phyloP scores from a whole-genome alignment of 352 stramenopile genomes.

The Pythium aphanidermatum region DNA sequence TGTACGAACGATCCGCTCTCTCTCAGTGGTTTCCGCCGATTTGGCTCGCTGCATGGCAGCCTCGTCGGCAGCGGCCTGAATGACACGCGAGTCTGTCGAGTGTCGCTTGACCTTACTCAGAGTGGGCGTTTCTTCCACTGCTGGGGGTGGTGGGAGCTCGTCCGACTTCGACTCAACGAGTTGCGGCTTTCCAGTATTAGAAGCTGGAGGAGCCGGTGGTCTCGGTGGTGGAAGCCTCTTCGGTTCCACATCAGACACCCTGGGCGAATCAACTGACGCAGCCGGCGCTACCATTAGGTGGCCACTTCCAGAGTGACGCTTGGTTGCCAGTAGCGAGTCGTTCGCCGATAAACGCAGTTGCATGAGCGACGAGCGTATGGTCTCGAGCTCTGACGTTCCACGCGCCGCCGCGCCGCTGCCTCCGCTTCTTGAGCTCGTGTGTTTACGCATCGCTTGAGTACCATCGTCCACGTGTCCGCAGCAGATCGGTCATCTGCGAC shows the following conservation, averaged over 20 bases:
- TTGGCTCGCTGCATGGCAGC: background rate
- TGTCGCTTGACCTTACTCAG: conserved; percentile 46
- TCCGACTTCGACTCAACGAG: conserved; percentile 1
- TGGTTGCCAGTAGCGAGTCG: conserved; percentile 7
- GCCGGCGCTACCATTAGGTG: no score
- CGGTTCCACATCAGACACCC: background rate
- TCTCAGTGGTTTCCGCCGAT: conserved; percentile 37
- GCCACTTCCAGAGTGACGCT: no score
- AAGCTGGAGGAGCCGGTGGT: background rate
- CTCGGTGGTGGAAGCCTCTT: background rate
- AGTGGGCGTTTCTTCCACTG: conserved; percentile 21
- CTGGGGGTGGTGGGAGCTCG: conserved; percentile 30
- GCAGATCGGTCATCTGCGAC: conserved; percentile 48
- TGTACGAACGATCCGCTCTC: conserved; percentile 26
- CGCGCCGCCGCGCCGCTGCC: conserved; percentile 5
- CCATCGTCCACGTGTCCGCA: conserved; percentile 61
- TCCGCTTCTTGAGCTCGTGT: conserved; percentile 20
- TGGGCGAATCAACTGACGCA: background rate
- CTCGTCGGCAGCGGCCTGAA: conserved; percentile 54
- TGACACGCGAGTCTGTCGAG: conserved; percentile 55
- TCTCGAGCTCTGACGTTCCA: conserved; percentile 10
- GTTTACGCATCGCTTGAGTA: conserved; percentile 47
- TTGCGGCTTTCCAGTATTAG: background rate
- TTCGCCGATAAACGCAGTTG: conserved; percentile 17
- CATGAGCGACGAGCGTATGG: conserved; percentile 14